These are phyloP conservation scores for Otatea glauca DNA, from an alignment of 176 grass and related monocot species.

Conservation along the genomic window DNA sequence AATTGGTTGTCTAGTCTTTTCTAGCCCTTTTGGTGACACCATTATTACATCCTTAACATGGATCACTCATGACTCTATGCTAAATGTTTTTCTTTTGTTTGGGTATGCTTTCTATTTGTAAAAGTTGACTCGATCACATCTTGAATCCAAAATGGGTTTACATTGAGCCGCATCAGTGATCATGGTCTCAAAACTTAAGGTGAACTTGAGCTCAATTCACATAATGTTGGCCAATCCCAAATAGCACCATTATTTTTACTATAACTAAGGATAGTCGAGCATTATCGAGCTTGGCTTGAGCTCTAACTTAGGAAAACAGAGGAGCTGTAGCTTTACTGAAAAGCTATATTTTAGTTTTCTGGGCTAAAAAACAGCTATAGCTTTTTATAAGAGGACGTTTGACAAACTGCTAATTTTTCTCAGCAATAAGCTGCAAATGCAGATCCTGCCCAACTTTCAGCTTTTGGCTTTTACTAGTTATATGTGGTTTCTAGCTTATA, in stretches of 20 bases:
- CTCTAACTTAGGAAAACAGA: background rate
- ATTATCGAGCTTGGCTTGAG: background rate
- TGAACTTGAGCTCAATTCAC: background rate
- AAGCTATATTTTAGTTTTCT: too few relatives aligned
- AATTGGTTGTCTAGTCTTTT: background rate
- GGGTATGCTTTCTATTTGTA: background rate
- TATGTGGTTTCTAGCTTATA: too few relatives aligned
- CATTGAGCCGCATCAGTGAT: background rate
- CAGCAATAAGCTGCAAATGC: too few relatives aligned
- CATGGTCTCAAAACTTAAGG: background rate
- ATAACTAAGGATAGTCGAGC: background rate
- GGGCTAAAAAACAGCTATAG: too few relatives aligned
- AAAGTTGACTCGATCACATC: background rate
- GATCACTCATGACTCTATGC: background rate
- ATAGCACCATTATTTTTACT: background rate
- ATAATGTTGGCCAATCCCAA: background rate
- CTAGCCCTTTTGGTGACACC: background rate
- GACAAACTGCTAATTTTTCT: too few relatives aligned
- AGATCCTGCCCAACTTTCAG: too few relatives aligned
- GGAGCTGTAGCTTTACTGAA: too few relatives aligned
- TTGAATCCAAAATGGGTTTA: too few relatives aligned
- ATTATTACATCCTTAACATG: background rate
- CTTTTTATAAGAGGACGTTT: too few relatives aligned
- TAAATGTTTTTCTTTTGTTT: too few relatives aligned
- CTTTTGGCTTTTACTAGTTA: too few relatives aligned